phyloP scores from a whole-genome alignment of 192 early-diverging fungal genomes.

The Neocallimastix lanati region DNA sequence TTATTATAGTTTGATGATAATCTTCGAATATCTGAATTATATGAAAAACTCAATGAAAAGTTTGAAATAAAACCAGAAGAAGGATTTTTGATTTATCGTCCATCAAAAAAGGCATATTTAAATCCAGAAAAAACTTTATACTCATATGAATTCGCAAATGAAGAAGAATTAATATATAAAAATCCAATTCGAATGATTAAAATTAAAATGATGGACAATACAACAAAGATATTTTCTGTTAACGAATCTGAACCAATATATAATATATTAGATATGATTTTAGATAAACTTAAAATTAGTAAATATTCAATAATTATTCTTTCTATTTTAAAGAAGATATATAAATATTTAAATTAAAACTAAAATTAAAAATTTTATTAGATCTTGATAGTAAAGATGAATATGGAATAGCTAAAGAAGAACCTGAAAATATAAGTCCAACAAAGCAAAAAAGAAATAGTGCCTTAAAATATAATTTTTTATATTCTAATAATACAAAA shows the following conservation, averaged over 20 bases:
- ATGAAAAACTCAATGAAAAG: background rate
- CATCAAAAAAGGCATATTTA: background rate
- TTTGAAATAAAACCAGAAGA: background rate
- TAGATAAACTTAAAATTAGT: background rate
- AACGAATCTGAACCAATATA: conserved; percentile 22
- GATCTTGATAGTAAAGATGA: conserved; percentile 18
- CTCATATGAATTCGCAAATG: conserved; percentile 30
- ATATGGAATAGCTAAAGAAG: background rate
- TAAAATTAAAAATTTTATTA: no score
- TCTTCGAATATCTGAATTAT: background rate
- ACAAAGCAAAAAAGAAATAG: background rate
- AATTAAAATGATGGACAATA: conserved; percentile 25
- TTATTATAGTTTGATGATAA: background rate
- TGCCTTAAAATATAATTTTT: background rate
- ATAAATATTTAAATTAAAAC: no score
- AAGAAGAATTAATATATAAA: conserved; percentile 27
- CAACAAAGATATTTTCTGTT: conserved; percentile 25
- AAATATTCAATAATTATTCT: conserved; percentile 6
- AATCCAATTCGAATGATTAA: conserved; percentile 29
- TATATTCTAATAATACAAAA: conserved; percentile 1
- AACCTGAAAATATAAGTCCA: conserved; percentile 4
- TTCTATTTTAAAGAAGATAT: no score
- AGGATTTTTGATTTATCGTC: background rate
- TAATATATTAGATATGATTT: background rate
- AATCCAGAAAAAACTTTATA: conserved; percentile 18